Base-by-base conservation (phyloP, 106 monocot genomes). In the Alisma plantagoaquatica region DNA sequence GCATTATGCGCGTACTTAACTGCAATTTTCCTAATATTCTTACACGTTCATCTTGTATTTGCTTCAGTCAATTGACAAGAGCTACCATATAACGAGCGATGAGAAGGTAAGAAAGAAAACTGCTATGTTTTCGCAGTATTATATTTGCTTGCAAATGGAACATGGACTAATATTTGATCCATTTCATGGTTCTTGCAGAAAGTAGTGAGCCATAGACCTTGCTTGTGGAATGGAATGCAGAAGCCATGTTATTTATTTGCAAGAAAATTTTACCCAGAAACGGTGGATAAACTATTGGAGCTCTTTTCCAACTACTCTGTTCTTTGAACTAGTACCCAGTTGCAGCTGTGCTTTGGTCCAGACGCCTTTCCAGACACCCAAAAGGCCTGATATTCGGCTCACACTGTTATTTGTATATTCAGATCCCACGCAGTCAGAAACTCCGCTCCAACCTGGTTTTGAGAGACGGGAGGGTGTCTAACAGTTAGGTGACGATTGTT, bases 31-130 rank as follows among this genome's bases (percentile, higher is more conserved):
- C 5, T 38, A 38, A 38, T 8, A 20, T 61, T 17, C 24, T 56
- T n/a, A 58, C 57, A 43, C 14, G 26, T 41, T 6, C 19, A 41
- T 24, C 33, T 60, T 4, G 16, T 71, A 1, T 45, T 23, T 7
- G 71, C 38, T 74, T 70, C 86, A 92, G 92, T 79, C 79, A 17
- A 80, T 87, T 57, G 82, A 92, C 51, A 74, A 69, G 70, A 77
- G 53, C 44, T 28, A 56, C 20, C 92, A 92, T 54, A 76, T 83
- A 29, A 83, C 79, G 28, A 92, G 92, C 62, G 72, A 92, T 63
- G 70, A 63, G 35, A 73, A 79, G 76, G 92, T 92, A 58, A 32
- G 2, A 1, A 25, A 28, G 17, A 38, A 16, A 23, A 23, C 33
- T 56, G 33, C 29, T 29, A 57, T 41, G 14, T 14, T 27, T 53